Evolutionary conservation across 1,284 basidiomycete species (phyloP), one percentile per base, ranked within the genome.

Genomic region (Malassezia psittaci): DNA sequence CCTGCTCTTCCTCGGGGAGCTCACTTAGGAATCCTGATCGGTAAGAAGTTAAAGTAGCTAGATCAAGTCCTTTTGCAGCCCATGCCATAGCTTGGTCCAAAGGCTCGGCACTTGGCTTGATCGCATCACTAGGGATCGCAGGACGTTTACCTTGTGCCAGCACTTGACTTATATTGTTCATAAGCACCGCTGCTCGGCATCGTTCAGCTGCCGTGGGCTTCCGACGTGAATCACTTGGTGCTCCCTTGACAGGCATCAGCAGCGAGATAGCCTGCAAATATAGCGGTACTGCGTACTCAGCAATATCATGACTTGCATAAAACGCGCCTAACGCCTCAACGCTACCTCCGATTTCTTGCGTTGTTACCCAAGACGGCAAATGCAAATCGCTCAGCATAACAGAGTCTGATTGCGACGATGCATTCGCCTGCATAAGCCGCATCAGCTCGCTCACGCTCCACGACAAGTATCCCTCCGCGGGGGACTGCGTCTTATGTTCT

Each of bases 381-480:
- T 65, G 61, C 12, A 76, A 60, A 46, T 76, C 75, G 2, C 65
- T 59, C 1, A 74, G 54, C 1, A 65, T 43, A 18, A 71, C 54
- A 11, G 62, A 63, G 5, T 29, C 56, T 13, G 49, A 44, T 34
- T 8, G 16, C 35, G 4, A 37, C 21, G 18, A 35, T 21, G n/a
- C 11, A 24, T n/a, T n/a, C 41, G 13, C 42, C 12, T 33, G 47
- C 46, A 48, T 36, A 5, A 73, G 58, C 5, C 63, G 49, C 42
- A 72, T 59, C 18, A 72, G 61, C 58, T 74, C 72, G 38, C 69
- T 68, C 19, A 76, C 69, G 51, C 68, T 71, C 75, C 75, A 76
- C 0, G 64, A 61, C n/a, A 75, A 54, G 59, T 69, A 68, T 24
- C 63, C 51, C 48, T 76, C 75, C 8, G 64, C 62, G 0, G 64